phyloP scores from a whole-genome alignment of 306 rosid species.

The Sesbania bispinosa region DNA sequence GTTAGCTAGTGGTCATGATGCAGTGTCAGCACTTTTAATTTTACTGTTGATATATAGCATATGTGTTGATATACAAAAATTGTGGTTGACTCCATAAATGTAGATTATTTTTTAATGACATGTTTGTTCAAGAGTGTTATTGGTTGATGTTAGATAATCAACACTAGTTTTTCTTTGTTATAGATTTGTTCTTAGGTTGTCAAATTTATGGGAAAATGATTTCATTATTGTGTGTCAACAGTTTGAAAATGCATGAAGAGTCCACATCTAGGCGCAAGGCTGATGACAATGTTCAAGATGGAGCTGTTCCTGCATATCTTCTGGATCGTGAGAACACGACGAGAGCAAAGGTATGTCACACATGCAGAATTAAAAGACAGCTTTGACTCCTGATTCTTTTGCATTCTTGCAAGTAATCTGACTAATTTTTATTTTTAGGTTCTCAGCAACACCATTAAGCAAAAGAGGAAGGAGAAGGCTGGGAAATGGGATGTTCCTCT shows the following conservation, averaged over 20 bases:
- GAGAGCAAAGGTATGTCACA: conserved; percentile 60
- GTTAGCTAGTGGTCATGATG: not conserved
- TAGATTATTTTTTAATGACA: not conserved
- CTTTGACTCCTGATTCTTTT: not conserved
- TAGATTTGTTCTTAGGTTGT: not conserved
- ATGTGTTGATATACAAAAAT: not conserved
- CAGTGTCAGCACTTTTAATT: not conserved
- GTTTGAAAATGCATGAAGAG: conserved; percentile 89
- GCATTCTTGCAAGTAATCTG: conserved; percentile 2
- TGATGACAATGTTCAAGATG: conserved; percentile 80
- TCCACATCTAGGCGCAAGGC: conserved; percentile 73
- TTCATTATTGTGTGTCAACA: conserved; percentile 24
- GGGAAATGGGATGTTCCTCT: conserved; percentile 98
- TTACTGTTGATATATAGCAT: not conserved
- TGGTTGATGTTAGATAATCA: not conserved
- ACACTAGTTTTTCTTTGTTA: not conserved
- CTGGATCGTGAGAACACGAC: conserved; percentile 86
- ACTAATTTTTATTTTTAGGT: conserved; percentile 39
- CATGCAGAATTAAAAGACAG: not conserved
- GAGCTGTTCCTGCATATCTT: conserved; percentile 81
- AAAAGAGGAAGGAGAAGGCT: conserved; percentile 92
- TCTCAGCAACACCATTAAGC: conserved; percentile 91
- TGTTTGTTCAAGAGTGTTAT: not conserved
- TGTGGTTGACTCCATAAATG: not conserved
- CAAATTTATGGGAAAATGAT: not conserved